Base-by-base conservation (phyloP, 371 early-diverging fungal genomes). In the Haplosporangium sp. region DNA sequence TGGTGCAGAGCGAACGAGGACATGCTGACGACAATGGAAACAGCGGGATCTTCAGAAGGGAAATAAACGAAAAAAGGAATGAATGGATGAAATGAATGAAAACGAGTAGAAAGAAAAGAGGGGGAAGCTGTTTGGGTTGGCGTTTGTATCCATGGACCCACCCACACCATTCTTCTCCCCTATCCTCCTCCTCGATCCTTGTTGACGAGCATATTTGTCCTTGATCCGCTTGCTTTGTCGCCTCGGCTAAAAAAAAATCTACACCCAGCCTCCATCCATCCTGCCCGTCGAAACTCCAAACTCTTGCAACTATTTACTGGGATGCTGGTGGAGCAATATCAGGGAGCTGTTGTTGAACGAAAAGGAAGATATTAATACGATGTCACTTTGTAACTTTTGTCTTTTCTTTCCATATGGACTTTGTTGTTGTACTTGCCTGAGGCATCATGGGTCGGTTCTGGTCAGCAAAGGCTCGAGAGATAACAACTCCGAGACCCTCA, bases 401-500 rank as follows among this genome's bases (percentile, higher is more conserved):
- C 29, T 29, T 29, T 2, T 20, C 14, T 16, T 8, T n/a, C 18
- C 50, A 48, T 48, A 12, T n/a, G 8, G 14, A 48, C 18, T 9
- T 18, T 10, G 50, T 18, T 9, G 7, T 13, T 13, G 16, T 10
- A 59, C 67, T 58, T 88, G 84, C 86, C 74, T 86, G 84, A 55
- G 89, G 89, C 84, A 85, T 85, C 67, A 89, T 85, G 70, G 89
- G 89, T 62, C 83, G 83, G 71, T 82, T 85, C 65, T 85, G 85
- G 53, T 89, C 87, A 46, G 89, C 89, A 60, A 85, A 83, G 73
- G 80, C 68, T 71, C 89, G 75, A 38, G 86, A 68, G 62, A 97
- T 85, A 61, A 91, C 92, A 57, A 95, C 92, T 71, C 94, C 92
- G 9, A 95, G 88, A 73, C 99, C 99, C 83, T 99, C 99, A 83